Evolutionary conservation across 139 green algal species (phyloP).

Genomic region (Chlorella sp.): DNA sequence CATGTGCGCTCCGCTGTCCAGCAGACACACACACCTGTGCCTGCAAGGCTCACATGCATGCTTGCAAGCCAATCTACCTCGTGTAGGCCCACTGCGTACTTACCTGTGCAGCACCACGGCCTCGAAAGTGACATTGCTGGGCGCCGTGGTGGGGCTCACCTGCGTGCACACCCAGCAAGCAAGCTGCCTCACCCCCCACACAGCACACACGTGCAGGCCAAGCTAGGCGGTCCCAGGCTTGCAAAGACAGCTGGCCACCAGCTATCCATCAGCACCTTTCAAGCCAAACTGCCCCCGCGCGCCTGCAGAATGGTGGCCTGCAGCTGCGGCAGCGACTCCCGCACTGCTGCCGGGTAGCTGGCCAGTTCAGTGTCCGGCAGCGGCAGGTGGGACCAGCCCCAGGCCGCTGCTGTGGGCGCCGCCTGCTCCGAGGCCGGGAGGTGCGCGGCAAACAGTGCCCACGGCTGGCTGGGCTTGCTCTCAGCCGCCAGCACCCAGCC

Average conservation of each 20-base stretch:
- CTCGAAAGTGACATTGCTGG: conserved; percentile 44
- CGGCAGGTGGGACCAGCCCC: conserved; percentile 45
- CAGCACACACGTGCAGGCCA: no score
- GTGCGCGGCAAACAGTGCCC: conserved; percentile 52
- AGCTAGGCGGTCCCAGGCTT: no score
- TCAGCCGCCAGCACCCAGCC: conserved; percentile 44
- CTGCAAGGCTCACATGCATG: no score
- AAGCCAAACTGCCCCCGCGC: conserved; percentile 3
- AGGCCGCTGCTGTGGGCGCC: neutral
- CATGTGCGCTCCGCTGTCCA: no score
- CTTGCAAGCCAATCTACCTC: no score
- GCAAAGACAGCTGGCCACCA: no score
- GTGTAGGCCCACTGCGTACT: neutral
- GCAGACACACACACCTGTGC: no score
- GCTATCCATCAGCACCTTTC: neutral
- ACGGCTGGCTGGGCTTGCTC: conserved; percentile 42
- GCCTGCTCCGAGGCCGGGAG: neutral
- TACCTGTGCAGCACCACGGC: conserved; percentile 52
- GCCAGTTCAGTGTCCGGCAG: conserved; percentile 32
- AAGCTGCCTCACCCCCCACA: no score
- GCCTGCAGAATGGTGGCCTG: conserved; percentile 39
- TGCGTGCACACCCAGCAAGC: no score
- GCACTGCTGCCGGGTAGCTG: conserved; percentile 7
- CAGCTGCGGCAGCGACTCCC: conserved; percentile 32
- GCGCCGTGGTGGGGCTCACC: conserved; percentile 23